Conservation (phyloP, 352 stramenopile genomes). For the Phytophthora idaei region DNA sequence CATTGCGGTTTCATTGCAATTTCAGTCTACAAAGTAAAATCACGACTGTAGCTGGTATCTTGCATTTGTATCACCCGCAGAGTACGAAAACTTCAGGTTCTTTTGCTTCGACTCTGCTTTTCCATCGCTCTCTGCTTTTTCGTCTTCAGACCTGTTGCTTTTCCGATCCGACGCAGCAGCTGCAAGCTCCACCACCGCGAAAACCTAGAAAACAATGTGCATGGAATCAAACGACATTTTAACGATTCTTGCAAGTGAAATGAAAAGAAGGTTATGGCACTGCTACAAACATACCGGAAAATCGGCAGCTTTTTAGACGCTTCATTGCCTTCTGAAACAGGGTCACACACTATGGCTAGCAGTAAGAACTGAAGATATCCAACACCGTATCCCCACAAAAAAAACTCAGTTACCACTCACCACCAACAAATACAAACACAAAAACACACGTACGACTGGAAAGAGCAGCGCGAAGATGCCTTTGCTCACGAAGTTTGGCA, state of each 20-base stretch:
- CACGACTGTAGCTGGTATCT: constrained; percentile 9
- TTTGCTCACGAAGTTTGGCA: constrained; percentile 91
- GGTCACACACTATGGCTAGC: constrained; percentile 80
- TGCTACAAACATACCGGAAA: constrained; percentile 54
- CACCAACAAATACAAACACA: background rate
- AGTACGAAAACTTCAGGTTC: constrained; percentile 15
- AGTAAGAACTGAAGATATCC: constrained; percentile 68
- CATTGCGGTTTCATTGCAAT: constrained; percentile 28
- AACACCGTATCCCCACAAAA: background rate
- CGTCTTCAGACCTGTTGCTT: constrained; percentile 75
- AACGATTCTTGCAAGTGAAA: no score
- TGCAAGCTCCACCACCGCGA: constrained; percentile 86
- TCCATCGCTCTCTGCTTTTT: constrained; percentile 63
- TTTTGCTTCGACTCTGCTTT: constrained; percentile 33
- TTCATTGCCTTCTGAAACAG: constrained; percentile 57
- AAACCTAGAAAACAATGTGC: constrained; percentile 45
- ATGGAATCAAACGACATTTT: no score
- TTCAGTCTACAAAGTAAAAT: constrained; percentile 26
- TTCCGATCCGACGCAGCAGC: constrained; percentile 78
- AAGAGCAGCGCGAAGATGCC: constrained; percentile 90
- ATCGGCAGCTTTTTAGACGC: constrained; percentile 65
- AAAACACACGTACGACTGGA: constrained; percentile 58
- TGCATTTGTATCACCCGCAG: constrained; percentile 2
- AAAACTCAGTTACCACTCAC: background rate
- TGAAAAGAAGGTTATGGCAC: background rate